A percentile compares a stretch with the other conserved stretches of the same genome.
Conservation (phyloP, 345 rosid species). For the Clausena lansium region DNA sequence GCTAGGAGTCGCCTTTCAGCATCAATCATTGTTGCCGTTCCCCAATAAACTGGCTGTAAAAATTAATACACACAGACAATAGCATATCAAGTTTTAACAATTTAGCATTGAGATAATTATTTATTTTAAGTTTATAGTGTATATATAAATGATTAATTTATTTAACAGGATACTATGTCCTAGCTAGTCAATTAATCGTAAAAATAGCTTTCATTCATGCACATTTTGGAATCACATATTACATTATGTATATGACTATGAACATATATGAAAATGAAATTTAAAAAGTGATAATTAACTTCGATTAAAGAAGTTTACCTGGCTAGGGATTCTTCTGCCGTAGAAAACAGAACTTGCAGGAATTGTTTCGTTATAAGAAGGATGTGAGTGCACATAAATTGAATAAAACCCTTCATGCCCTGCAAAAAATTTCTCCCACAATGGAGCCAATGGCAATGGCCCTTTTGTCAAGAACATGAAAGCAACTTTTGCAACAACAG, state of each 20-base stretch:
- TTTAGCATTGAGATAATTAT: neutral
- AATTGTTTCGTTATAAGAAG: slow-evolving; percentile 41
- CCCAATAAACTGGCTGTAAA: slow-evolving; percentile 61
- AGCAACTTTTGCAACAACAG: slow-evolving; percentile 48
- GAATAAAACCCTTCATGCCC: slow-evolving; percentile 62
- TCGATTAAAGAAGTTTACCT: slow-evolving; percentile 35
- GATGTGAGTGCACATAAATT: slow-evolving; percentile 70
- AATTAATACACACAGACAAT: no score
- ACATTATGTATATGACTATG: neutral
- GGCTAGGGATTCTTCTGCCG: slow-evolving; percentile 66
- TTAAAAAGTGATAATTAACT: neutral
- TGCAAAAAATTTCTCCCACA: slow-evolving; percentile 76
- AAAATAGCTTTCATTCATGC: neutral
- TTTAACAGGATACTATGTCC: neutral
- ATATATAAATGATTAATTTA: no score
- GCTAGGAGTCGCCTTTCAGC: slow-evolving; percentile 72
- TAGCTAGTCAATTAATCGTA: neutral
- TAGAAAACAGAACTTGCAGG: slow-evolving; percentile 51
- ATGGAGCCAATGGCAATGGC: slow-evolving; percentile 55
- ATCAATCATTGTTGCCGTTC: slow-evolving; percentile 58
- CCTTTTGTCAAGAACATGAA: slow-evolving; percentile 75
- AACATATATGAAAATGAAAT: neutral
- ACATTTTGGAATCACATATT: neutral
- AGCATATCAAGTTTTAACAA: neutral
- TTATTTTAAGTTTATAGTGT: no score